phyloP scores from a whole-genome alignment of 1,139 yeast species.

The Magnusiomyces sp. region DNA sequence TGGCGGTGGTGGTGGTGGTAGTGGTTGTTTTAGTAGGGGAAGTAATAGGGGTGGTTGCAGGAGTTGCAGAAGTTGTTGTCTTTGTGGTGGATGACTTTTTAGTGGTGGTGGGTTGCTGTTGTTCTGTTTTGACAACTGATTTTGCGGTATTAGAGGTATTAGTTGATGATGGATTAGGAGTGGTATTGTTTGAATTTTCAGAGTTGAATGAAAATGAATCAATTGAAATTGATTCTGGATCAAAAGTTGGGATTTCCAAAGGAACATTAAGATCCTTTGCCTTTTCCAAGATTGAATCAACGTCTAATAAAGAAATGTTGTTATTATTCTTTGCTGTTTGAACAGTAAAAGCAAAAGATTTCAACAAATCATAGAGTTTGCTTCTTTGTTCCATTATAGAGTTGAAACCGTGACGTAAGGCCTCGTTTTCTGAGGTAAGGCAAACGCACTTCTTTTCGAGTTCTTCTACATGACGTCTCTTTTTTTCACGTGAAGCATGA shows the following conservation, averaged over 20 bases:
- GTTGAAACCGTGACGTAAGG: constrained; percentile 22
- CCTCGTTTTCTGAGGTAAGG: constrained; percentile 26
- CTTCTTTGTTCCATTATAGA: constrained; percentile 18
- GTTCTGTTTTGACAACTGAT: neutral
- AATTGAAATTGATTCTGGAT: too few species aligned
- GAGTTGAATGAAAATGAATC: constrained; percentile 16
- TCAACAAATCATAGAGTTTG: constrained; percentile 22
- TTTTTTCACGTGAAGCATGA: constrained; percentile 93
- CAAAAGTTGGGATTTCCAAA: too few species aligned
- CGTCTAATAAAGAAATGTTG: constrained; percentile 22
- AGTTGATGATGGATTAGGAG: neutral
- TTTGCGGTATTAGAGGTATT: neutral
- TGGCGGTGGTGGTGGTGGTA: constrained; percentile 3
- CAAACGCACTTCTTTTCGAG: constrained; percentile 46
- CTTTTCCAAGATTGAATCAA: too few species aligned
- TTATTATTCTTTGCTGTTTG: constrained; percentile 25
- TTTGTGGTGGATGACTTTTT: constrained; percentile 7
- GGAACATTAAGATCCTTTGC: too few species aligned
- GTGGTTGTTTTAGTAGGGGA: neutral
- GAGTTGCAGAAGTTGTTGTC: neutral
- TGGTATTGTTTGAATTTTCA: neutral
- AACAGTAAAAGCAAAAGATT: constrained; percentile 24
- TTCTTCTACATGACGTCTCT: constrained; percentile 83
- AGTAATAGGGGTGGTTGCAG: neutral
- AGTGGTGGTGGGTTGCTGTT: too few species aligned